Evolutionary conservation across 139 green algal species (phyloP).

Genomic region (Chlorella sorokiniana): DNA sequence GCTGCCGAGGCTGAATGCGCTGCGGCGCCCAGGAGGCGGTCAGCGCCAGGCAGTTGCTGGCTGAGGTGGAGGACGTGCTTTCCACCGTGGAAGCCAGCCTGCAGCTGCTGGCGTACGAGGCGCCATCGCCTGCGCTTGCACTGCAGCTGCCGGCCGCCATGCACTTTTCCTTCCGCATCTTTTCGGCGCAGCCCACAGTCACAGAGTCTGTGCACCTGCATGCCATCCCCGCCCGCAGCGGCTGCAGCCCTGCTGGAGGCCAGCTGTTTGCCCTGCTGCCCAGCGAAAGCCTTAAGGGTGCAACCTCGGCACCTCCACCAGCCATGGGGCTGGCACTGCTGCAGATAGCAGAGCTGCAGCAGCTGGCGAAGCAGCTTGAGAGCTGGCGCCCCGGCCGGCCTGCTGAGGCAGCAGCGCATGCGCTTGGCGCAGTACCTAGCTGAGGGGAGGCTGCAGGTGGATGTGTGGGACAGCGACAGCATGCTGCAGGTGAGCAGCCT

Average conservation of each 20-base stretch:
- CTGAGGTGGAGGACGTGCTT: not conserved
- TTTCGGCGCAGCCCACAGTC: not conserved
- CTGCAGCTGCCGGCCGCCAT: not conserved
- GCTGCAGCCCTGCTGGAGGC: not conserved
- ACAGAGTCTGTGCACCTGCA: conserved; percentile 11
- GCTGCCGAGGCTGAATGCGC: not conserved
- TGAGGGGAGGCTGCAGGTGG: conserved; percentile 20
- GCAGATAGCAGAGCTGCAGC: conserved; percentile 7
- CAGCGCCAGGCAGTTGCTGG: not conserved
- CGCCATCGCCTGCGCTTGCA: not conserved
- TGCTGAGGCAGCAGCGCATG: conserved; percentile 22
- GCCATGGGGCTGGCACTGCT: conserved; percentile 18
- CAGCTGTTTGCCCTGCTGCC: conserved; percentile 29
- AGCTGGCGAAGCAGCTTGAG: not conserved
- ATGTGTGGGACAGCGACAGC: conserved; percentile 27
- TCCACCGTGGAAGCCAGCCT: not conserved
- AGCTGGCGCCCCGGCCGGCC: not conserved
- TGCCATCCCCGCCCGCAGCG: not conserved
- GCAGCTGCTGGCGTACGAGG: conserved; percentile 23
- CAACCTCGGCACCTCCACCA: not conserved
- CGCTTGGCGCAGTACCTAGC: conserved; percentile 7
- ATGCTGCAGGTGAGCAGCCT: conserved; percentile 26
- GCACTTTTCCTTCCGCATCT: conserved; percentile 11
- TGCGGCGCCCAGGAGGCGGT: not conserved
- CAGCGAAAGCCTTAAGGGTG: no score